A percentile compares a stretch with the other conserved stretches of the same genome.
Evolutionary conservation across 176 grass and related monocot genomes (phyloP).

Genomic region (Canna indica): DNA sequence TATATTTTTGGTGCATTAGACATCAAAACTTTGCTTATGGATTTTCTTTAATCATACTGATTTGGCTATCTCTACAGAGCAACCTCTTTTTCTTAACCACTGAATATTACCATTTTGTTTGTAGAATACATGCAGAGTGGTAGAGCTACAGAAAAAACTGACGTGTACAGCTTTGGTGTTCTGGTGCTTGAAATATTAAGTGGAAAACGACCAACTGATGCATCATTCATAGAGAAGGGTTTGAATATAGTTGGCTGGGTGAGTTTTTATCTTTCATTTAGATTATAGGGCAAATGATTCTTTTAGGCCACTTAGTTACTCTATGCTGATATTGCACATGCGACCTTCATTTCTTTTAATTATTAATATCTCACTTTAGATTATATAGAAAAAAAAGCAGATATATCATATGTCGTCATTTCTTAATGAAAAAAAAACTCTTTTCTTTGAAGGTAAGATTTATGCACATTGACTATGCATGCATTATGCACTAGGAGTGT

Average conservation of each 20-base stretch:
- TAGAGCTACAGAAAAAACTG: conserved; percentile 93
- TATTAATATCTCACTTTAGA: no score
- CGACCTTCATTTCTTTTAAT: no score
- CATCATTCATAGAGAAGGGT: conserved; percentile 95
- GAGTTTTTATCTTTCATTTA: conserved; percentile 25
- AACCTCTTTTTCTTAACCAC: neutral
- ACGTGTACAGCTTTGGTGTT: conserved; percentile 98
- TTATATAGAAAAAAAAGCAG: no score
- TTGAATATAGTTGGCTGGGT: conserved; percentile 99
- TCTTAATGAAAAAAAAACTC: no score
- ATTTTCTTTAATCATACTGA: neutral
- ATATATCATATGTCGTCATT: no score
- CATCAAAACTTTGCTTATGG: neutral
- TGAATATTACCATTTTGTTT: conserved; percentile 16
- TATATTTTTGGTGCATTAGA: neutral
- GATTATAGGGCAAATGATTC: no score
- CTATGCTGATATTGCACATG: no score
- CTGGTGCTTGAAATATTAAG: conserved; percentile 89
- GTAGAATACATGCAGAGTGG: conserved; percentile 98
- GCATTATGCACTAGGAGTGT: no score
- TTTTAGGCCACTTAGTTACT: no score
- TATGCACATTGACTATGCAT: no score
- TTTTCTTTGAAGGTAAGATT: no score
- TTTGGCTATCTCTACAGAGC: neutral
- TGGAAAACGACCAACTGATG: conserved; percentile 86